Conservation (phyloP, 208 protist species). For the Acanthamoeba triangularis region DNA sequence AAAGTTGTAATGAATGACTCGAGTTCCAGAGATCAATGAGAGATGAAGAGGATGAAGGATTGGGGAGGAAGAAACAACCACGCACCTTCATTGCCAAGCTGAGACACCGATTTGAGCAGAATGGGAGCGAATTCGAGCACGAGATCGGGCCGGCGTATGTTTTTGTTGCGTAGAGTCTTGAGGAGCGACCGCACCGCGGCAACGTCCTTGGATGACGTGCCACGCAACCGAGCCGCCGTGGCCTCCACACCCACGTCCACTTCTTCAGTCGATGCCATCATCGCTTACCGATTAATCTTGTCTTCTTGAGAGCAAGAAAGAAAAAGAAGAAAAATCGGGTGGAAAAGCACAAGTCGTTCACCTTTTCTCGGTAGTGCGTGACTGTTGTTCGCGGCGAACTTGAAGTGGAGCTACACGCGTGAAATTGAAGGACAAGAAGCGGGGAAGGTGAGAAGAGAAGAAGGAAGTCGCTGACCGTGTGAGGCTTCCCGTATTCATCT, state of each 20-base stretch:
- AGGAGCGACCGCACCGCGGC: slow-evolving; percentile 24
- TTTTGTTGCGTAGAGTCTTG: slow-evolving; percentile 17
- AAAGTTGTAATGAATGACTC: background rate
- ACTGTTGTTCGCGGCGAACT: too few species aligned
- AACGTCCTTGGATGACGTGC: background rate
- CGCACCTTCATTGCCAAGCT: slow-evolving; percentile 59
- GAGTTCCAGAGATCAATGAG: background rate
- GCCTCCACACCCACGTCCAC: background rate
- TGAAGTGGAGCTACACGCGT: too few species aligned
- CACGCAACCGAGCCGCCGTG: background rate
- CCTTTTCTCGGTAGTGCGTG: background rate
- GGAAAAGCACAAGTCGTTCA: background rate
- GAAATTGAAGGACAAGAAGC: too few species aligned
- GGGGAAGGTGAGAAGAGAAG: too few species aligned
- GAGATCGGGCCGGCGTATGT: slow-evolving; percentile 37
- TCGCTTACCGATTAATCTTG: background rate
- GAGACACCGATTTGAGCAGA: slow-evolving; percentile 21
- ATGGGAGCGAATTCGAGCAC: slow-evolving; percentile 61
- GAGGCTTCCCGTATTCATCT: too few species aligned
- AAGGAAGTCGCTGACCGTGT: too few species aligned
- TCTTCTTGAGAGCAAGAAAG: too few species aligned
- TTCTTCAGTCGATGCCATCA: background rate
- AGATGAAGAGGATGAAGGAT: background rate
- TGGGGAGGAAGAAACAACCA: background rate
- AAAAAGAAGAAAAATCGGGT: background rate